A percentile compares a stretch with the other conserved stretches of the same genome.
Evolutionary conservation across 129 eudicot species (phyloP).

Genomic region (Saposhnikovia divaricata): DNA sequence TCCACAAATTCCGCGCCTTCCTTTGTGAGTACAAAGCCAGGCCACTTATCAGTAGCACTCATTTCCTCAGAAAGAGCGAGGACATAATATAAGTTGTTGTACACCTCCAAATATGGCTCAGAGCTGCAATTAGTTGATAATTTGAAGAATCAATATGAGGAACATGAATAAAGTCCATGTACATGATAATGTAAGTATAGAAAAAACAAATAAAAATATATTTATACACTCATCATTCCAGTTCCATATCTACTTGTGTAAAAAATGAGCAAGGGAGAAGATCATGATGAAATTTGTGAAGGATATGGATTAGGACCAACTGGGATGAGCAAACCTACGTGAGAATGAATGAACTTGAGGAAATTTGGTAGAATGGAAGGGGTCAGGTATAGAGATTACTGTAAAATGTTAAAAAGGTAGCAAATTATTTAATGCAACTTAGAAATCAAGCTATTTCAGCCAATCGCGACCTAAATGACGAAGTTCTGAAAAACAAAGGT

Average conservation of each 20-base stretch:
- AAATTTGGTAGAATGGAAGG: background rate
- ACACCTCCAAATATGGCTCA: constrained; percentile 87
- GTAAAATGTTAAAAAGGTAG: background rate
- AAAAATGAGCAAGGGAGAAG: background rate
- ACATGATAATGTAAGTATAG: background rate
- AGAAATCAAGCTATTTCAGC: background rate
- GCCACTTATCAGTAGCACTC: constrained; percentile 93
- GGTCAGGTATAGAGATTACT: background rate
- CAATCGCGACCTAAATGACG: background rate
- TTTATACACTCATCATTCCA: background rate
- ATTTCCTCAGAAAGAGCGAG: constrained; percentile 86
- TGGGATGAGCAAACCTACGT: background rate
- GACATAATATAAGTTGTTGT: constrained; percentile 76
- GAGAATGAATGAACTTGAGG: background rate
- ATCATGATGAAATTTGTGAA: background rate
- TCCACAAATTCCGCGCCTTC: constrained; percentile 97
- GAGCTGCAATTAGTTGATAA: constrained; percentile 49
- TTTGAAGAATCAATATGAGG: background rate
- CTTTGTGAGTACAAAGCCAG: constrained; percentile 92
- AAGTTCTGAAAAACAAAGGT: background rate
- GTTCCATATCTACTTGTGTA: background rate
- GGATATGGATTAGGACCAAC: background rate
- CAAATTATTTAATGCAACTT: background rate
- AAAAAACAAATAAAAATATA: constrained; percentile 6
- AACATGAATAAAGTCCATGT: background rate